Evolutionary conservation across 1,139 yeast genomes (phyloP).

Genomic region (Saccharomyces hybrid): DNA sequence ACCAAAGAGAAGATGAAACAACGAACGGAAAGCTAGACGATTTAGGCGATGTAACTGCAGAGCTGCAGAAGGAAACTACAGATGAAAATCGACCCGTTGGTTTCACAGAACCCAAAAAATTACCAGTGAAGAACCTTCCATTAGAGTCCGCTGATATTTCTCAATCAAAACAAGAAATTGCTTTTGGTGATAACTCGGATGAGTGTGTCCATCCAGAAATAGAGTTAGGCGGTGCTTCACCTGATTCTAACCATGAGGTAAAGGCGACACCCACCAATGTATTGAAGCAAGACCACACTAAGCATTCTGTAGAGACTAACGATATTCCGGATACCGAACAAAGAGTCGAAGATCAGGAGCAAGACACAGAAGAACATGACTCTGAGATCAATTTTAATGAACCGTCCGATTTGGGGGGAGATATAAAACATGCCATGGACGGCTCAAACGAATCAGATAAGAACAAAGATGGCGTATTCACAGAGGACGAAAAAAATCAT

Average conservation of each 20-base stretch:
- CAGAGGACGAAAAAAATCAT: neutral
- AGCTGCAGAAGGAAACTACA: neutral
- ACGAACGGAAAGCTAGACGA: neutral
- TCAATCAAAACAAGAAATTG: neutral
- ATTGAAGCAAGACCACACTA: neutral
- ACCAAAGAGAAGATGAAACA: neutral
- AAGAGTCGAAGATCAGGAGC: neutral
- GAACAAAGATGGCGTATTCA: neutral
- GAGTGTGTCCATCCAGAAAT: no score
- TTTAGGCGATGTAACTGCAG: neutral
- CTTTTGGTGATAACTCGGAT: no score
- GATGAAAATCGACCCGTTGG: neutral
- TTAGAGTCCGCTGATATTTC: neutral
- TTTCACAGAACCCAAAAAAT: neutral
- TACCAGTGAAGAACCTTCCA: neutral
- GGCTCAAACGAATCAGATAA: neutral
- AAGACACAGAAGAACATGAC: neutral
- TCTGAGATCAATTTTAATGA: neutral
- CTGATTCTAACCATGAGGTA: no score
- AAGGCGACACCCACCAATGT: neutral
- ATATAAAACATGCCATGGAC: no score
- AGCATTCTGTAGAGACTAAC: neutral
- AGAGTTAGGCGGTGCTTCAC: no score
- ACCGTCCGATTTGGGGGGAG: neutral
- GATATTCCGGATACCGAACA: neutral